Evolutionary conservation across 2,329 filamentous ascomycete genomes (phyloP).

Genomic region (Cryphonectria japonica): DNA sequence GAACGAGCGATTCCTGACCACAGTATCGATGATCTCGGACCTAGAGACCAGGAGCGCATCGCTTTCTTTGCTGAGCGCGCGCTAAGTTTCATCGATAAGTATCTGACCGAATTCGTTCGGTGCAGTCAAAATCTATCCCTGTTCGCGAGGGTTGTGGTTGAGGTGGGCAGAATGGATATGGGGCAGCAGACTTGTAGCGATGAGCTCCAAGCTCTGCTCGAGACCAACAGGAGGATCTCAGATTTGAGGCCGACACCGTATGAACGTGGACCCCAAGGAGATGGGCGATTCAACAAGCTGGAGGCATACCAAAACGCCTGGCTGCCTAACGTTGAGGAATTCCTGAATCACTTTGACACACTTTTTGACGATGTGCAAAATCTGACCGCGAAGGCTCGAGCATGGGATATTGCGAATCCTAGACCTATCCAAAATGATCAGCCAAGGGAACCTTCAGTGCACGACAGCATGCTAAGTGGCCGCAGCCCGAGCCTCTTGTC

Average conservation of each 20-base stretch:
- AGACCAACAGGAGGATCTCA: not conserved
- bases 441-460: not conserved
- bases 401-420: not conserved
- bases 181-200: not conserved
- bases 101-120: not conserved
- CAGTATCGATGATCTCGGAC: slow-evolving; percentile 1
- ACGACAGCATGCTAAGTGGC: not conserved
- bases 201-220: slow-evolving; percentile 1
- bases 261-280: not conserved
- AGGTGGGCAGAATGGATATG: not conserved
- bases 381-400: not conserved
- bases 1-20: not conserved
- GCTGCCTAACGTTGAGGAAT: not conserved
- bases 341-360: not conserved
- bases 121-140: not conserved
- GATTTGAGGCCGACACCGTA: not conserved
- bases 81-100: not conserved
- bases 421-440: not conserved
- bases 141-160: not conserved
- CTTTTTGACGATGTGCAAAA: not conserved
- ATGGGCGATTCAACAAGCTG: not conserved
- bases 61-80: not conserved
- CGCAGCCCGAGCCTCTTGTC: not conserved
- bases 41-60: not conserved
- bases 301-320: not conserved